Base-by-base conservation (phyloP, 208 protist species). In the Vickermania ingenoplastis region DNA sequence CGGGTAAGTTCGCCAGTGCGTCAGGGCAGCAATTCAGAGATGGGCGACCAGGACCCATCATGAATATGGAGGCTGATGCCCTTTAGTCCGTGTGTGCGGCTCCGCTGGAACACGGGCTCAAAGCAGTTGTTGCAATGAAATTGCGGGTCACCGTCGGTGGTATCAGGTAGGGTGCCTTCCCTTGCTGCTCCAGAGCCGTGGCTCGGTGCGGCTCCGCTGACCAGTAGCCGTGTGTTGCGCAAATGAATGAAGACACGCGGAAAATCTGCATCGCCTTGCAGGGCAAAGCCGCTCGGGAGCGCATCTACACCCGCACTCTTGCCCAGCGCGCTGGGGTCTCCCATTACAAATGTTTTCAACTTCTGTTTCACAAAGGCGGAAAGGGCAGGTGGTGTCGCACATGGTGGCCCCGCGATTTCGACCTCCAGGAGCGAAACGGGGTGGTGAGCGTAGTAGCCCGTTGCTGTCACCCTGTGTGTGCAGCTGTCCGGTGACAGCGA, bases 121-220 rank as follows among this genome's bases (percentile, higher is more conserved):
- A 94, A 79, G 48, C 88, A 94, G 53, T 87, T 91, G 53, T 71
- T 71, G 63, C 88, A 94, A 64, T 94, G 83, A 68, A 91, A 79
- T 13, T 71, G 60, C 36, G 89, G 48, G 22, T 59, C 17, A 24
- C 53, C 36, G 23, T 49, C 36, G 17, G 36, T 48, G 11, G 36
- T 48, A n/a, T n/a, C n/a, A n/a, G 36, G 36, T 7, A 45, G 7
- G 36, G 36, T 45, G 36, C 36, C 7, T 7, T 17, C 17, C 11
- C 11, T 17, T 45, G 11, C 36, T 7, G 36, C 36, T 45, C 36
- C 36, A 45, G 11, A 7, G 36, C 17, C 7, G 36, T n/a, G 36
- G 36, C 7, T 45, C 17, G 36, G 5, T 5, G 50, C 22, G 50
- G 7, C 7, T 17, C 50, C 21, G 57, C 53, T n/a, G n/a, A n/a